Evolutionary conservation across 257 asterid genomes (phyloP), one percentile per base, ranked within the genome.

Genomic region (Solanum neorickii): DNA sequence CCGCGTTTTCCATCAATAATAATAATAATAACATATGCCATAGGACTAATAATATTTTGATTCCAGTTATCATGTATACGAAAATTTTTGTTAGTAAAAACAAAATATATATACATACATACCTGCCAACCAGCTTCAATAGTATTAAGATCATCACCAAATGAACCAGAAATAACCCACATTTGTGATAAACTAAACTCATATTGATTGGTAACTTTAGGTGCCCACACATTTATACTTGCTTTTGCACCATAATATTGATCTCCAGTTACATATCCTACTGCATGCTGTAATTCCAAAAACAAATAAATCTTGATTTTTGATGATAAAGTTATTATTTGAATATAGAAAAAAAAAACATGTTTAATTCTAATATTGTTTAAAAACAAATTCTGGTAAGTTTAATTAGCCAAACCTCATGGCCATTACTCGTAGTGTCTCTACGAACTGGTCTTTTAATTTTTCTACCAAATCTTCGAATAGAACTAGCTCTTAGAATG

Each of bases 91-190:
- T 31, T 37, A 37, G 7, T 37, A 37, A 49, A 2, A 49, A 49
- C 2, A 5, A 14, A 14, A 49, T 12, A 25, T 3, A 33, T 33
- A 33, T 33, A 42, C 18, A 15, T 35, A 86, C 93, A 78, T 93
- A 90, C 99, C 97, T 95, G 99, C 99, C 99, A 96, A 83, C 99
- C 99, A 92, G 99, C 99, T 93, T 96, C 99, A 84, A 96, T 96
- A 87, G 99, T 96, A 90, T 96, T 96, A 89, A 96, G 99, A 90
- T 96, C 99, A 90, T 95, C 95, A 4, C 96, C 96, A 86, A 96
- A 96, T 13, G 99, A 93, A 83, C 99, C 99, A 3, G 98, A 93
- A 85, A 96, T 96, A 27, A 95, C 96, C 99, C 99, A 96, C 91
- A 96, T 86, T 47, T 96, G 99, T 39, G 98, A 94, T 82, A 96